These are phyloP conservation scores for Phytophthora cryptogea DNA, from an alignment of 352 stramenopile species.

Conservation along the genomic window DNA sequence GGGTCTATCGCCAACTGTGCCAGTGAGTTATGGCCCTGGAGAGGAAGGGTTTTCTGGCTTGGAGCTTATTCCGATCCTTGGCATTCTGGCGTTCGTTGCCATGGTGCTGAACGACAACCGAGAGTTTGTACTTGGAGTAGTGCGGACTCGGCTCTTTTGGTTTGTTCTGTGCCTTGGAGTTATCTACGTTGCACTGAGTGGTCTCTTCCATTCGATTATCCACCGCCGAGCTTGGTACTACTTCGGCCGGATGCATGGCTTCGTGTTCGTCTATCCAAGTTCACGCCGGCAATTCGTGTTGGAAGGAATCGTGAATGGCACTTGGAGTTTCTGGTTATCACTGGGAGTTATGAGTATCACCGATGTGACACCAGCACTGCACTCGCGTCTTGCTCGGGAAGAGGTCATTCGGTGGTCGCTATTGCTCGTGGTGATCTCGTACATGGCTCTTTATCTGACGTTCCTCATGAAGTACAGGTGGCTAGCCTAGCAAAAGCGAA, in stretches of 20 bases:
- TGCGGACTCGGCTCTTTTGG: slow-evolving; percentile 55
- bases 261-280: slow-evolving; percentile 69
- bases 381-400: slow-evolving; percentile 35
- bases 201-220: slow-evolving; percentile 69
- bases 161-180: slow-evolving; percentile 54
- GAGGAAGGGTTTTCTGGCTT: slow-evolving; percentile 26
- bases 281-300: slow-evolving; percentile 69
- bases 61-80: slow-evolving; percentile 48
- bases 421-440: slow-evolving; percentile 50
- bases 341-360: slow-evolving; percentile 51
- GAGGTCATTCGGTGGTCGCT: slow-evolving; percentile 54
- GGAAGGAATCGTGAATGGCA: slow-evolving; percentile 61
- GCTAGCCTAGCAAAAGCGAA: slow-evolving; percentile 31
- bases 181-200: slow-evolving; percentile 65
- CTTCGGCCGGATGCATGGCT: slow-evolving; percentile 51
- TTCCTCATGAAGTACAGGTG: slow-evolving; percentile 68
- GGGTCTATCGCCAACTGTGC: slow-evolving; percentile 10
- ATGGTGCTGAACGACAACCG: slow-evolving; percentile 50
- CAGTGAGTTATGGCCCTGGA: slow-evolving; percentile 3
- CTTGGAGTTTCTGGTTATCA: slow-evolving; percentile 69
- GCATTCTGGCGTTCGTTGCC: slow-evolving; percentile 40
- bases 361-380: slow-evolving; percentile 46
- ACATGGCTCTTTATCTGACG: slow-evolving; percentile 51
- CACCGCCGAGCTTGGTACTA: slow-evolving; percentile 53
- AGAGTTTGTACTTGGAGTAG: slow-evolving; percentile 34